Percentiles rank a stretch among this genome's conserved stretches.
These are phyloP conservation scores for Edaphochlamys debaryana DNA, from an alignment of 139 green algal genomes.

Conservation along the genomic window DNA sequence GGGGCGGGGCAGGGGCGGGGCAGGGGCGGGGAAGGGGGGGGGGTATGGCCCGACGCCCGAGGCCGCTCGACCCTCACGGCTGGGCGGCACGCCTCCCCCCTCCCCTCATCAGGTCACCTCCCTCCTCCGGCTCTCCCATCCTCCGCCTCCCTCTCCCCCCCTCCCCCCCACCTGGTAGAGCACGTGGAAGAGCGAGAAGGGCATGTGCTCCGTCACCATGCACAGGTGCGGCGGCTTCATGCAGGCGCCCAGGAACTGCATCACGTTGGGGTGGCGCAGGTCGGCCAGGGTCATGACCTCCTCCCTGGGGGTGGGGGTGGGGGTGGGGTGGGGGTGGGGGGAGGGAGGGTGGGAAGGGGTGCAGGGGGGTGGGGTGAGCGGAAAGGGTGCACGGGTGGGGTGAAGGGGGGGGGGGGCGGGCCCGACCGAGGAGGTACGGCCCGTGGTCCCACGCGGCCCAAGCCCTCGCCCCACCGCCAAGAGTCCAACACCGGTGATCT, in stretches of 20 bases:
- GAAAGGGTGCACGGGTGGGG: background rate
- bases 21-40: background rate
- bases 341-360: background rate
- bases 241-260: slow-evolving; percentile 74
- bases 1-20: background rate
- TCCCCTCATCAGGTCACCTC: background rate
- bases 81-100: too few species aligned
- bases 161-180: slow-evolving; percentile 54
- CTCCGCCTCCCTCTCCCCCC: background rate
- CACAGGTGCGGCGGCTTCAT: slow-evolving; percentile 64
- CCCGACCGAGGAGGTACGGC: too few species aligned
- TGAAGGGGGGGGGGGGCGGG: background rate
- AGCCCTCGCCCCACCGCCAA: too few species aligned
- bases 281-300: slow-evolving; percentile 72
- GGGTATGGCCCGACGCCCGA: too few species aligned
- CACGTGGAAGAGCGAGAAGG: slow-evolving; percentile 64
- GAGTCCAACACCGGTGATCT: too few species aligned
- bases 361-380: slow-evolving; percentile 10
- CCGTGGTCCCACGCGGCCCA: too few species aligned
- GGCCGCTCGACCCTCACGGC: too few species aligned
- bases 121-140: too few species aligned
- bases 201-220: slow-evolving; percentile 78
- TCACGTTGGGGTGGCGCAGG: slow-evolving; percentile 74
- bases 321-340: too few species aligned
- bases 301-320: slow-evolving; percentile 36